Conservation (phyloP, 2,329 filamentous ascomycete species). For the Lecanicillium sp. region DNA sequence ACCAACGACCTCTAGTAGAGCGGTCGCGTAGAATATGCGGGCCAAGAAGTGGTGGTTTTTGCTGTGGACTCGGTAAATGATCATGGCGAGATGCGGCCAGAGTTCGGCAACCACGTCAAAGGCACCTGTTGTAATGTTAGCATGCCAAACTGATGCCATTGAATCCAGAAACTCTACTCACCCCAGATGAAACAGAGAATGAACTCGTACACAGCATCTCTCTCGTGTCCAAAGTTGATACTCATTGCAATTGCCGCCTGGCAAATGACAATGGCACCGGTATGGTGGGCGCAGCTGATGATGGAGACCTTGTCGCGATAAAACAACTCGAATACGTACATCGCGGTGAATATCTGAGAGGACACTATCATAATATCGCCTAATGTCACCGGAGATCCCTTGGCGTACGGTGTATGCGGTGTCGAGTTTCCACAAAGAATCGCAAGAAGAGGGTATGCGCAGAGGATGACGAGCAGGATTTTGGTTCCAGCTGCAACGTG, state of each 20-base stretch:
- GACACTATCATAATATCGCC: constrained; percentile 14
- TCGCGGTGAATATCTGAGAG: constrained; percentile 8
- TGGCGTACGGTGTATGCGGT: constrained; percentile 10
- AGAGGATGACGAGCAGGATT: constrained; percentile 10
- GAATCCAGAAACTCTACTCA: too few relatives aligned
- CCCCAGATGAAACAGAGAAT: constrained; percentile 15
- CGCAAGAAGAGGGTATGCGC: constrained; percentile 11
- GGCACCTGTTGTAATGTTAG: constrained; percentile 8
- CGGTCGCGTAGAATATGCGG: constrained; percentile 12
- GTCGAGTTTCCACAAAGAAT: constrained; percentile 6
- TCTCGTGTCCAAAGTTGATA: constrained; percentile 10
- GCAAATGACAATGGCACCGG: constrained; percentile 14
- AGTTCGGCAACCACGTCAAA: constrained; percentile 14
- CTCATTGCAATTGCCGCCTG: constrained; percentile 13
- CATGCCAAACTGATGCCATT: too few relatives aligned
- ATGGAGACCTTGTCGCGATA: constrained; percentile 13
- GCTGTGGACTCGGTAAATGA: constrained; percentile 8
- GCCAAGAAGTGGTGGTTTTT: constrained; percentile 7
- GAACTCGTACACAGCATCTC: constrained; percentile 13
- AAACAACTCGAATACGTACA: constrained; percentile 15
- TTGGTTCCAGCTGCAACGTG: constrained; percentile 12
- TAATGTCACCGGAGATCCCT: constrained; percentile 4
- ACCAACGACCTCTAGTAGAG: constrained; percentile 7
- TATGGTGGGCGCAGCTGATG: constrained; percentile 14
- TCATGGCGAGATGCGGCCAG: constrained; percentile 15